These are phyloP conservation scores for Cutaneotrichosporon sp. DNA, from an alignment of 1,284 basidiomycete genomes.

Conservation along the genomic window DNA sequence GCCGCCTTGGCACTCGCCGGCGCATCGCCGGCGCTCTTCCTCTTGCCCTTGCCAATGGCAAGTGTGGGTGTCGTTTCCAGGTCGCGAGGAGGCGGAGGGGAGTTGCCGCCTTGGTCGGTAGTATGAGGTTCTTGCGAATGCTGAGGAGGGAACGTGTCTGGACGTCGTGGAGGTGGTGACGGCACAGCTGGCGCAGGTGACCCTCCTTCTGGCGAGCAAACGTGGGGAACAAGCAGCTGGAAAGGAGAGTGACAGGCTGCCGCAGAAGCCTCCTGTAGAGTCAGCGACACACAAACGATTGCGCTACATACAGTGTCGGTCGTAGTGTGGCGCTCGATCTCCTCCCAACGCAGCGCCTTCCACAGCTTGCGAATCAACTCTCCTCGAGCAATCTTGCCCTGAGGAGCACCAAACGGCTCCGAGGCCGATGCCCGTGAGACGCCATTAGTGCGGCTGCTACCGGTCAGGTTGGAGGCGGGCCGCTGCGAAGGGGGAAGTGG, in stretches of 20 bases:
- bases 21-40: slow-evolving; percentile 22
- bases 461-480: slow-evolving; percentile 2
- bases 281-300: not conserved
- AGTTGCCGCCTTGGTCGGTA: not conserved
- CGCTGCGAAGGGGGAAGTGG: slow-evolving; percentile 17
- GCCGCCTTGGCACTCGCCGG: not conserved
- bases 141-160: slow-evolving; percentile 38
- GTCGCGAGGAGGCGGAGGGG: not conserved
- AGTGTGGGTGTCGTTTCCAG: not conserved
- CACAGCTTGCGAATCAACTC: slow-evolving; percentile 48
- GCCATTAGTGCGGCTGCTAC: slow-evolving; percentile 17
- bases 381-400: slow-evolving; percentile 37
- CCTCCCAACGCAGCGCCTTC: slow-evolving; percentile 50
- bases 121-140: not conserved
- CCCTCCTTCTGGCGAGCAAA: slow-evolving; percentile 25
- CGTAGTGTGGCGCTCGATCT: slow-evolving; percentile 41
- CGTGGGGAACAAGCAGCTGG: slow-evolving; percentile 44
- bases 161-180: slow-evolving; percentile 31
- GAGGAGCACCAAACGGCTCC: slow-evolving; percentile 15
- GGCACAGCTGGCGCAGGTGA: not conserved
- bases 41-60: slow-evolving; percentile 29
- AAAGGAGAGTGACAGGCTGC: slow-evolving; percentile 42
- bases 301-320: not conserved
- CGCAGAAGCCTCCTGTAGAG: slow-evolving; percentile 7
- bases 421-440: not conserved